Base-by-base conservation (phyloP, 2,329 filamentous ascomycete species). In the Huntiella abstrusa region DNA sequence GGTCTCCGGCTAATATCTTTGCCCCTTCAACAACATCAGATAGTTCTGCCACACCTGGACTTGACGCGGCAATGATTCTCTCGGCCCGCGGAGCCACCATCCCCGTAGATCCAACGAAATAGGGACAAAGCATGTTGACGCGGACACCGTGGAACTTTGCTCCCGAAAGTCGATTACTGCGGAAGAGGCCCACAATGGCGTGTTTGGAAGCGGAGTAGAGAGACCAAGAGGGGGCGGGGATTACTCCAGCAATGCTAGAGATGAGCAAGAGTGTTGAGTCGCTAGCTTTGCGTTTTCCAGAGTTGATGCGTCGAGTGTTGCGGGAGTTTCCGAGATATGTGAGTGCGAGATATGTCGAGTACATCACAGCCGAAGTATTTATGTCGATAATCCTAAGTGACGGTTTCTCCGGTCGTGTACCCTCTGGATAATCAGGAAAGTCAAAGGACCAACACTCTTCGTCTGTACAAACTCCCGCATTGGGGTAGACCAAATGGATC, bases 71-170 rank as follows among this genome's bases (percentile, higher is more conserved):
- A 12, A 78, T 49, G 2, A 68, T 50, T 22, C 70, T 63, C 13
- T 64, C 73, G 1, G 52, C 47, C 1, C 59, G 49, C 1, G 65
- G 59, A 3, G 77, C 56, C 39, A 82, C 53, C 59, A 63, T 63
- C 52, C 56, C 67, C n/a, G 74, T 71, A 11, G 73, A 77, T 53
- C 75, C 70, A 54, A 68, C 62, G 57, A 80, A 82, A 59, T 80
- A 82, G 0, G 78, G 78, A 49, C 68, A 70, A n/a, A 83, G 57
- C 54, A 80, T 64, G 55, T 82, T 83, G 49, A 79, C 62, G 39
- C 79, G 67, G 37, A 82, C 60, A 17, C 71, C 71, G 15, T 38
- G 16, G 33, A 59, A 52, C 46, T 66, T 64, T 2, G 67, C 62
- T 10, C 15, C 34, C 0, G 67, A 68, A 3, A 62, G 57, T 12